Conservation (phyloP, 2,329 filamentous ascomycete species). For the Emericellopsis cladophorae region DNA sequence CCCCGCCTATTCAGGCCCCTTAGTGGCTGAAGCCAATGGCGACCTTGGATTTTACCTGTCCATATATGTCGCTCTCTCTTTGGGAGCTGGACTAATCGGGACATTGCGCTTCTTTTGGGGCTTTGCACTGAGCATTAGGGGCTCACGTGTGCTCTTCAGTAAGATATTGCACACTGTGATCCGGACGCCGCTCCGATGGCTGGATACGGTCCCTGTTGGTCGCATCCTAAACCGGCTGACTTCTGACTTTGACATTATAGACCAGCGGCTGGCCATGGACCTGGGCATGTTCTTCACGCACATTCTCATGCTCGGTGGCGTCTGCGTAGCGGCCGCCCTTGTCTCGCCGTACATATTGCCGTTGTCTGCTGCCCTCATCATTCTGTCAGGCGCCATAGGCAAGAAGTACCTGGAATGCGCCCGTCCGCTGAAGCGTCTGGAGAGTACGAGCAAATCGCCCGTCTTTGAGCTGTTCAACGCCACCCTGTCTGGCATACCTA, state of each 20-base stretch:
- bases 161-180: slow-evolving; percentile 55
- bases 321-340: slow-evolving; percentile 54
- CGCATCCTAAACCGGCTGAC: slow-evolving; percentile 70
- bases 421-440: slow-evolving; percentile 63
- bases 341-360: slow-evolving; percentile 56
- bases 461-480: slow-evolving; percentile 72
- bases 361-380: slow-evolving; percentile 44
- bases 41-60: slow-evolving; percentile 51
- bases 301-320: slow-evolving; percentile 48
- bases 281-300: slow-evolving; percentile 47
- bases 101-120: slow-evolving; percentile 51
- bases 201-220: slow-evolving; percentile 68
- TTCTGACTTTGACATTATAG: slow-evolving; percentile 62
- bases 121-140: slow-evolving; percentile 52
- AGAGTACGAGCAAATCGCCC: slow-evolving; percentile 65
- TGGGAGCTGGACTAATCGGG: slow-evolving; percentile 42
- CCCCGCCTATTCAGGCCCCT: slow-evolving; percentile 20
- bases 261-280: slow-evolving; percentile 52
- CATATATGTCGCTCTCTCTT: slow-evolving; percentile 52
- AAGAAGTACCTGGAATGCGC: slow-evolving; percentile 55
- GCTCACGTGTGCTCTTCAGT: slow-evolving; percentile 56
- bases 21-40: slow-evolving; percentile 10
- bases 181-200: slow-evolving; percentile 62
- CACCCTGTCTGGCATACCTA: slow-evolving; percentile 58
- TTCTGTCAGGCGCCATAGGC: slow-evolving; percentile 44